Evolutionary conservation across 2,329 filamentous ascomycete genomes (phyloP), one percentile per base, ranked within the genome.

Genomic region (Venturia aucupariae): DNA sequence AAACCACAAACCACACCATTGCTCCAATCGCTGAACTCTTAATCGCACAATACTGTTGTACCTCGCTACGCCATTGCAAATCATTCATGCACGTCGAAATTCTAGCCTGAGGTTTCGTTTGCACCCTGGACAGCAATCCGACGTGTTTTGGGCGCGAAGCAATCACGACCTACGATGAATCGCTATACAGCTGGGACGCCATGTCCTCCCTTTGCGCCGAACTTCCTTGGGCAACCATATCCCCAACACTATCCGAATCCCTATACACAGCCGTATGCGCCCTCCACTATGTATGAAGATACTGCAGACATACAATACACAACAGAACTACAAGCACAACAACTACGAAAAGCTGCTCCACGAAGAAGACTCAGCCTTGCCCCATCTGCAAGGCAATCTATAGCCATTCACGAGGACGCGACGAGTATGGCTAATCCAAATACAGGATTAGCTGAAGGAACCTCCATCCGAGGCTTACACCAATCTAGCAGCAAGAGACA

Each of bases 231-330:
- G 15, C 59, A 60, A 41, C 38, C 42, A 19, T 35, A 63, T 41
- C 46, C 35, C n/a, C 41, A 54, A 24, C 61, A 54, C 46, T 39
- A 51, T 38, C 48, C 62, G 2, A 39, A 63, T 63, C 39, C 62
- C 38, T 63, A 63, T 48, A n/a, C 46, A 41, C 41, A 46, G 51
- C 42, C 46, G 15, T 63, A 64, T n/a, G 44, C 30, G 32, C 62
- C 32, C 22, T 30, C 55, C 30, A 54, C 57, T 17, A 48, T 57
- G 57, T 48, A 61, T 41, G 65, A 66, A 17, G 60, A 66, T 57
- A 67, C 65, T 19, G 64, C 30, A 15, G 62, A 66, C 39, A 67
- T 76, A 60, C 73, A 77, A 64, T 76, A 75, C 67, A 76, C 75
- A 15, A 75, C 71, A 42, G 72, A 75, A 60, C 38, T 75, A 41